A percentile compares a stretch with the other conserved stretches of the same genome.
These are phyloP conservation scores for Phytophthora melonis DNA, from an alignment of 352 stramenopile genomes.

Conservation along the genomic window DNA sequence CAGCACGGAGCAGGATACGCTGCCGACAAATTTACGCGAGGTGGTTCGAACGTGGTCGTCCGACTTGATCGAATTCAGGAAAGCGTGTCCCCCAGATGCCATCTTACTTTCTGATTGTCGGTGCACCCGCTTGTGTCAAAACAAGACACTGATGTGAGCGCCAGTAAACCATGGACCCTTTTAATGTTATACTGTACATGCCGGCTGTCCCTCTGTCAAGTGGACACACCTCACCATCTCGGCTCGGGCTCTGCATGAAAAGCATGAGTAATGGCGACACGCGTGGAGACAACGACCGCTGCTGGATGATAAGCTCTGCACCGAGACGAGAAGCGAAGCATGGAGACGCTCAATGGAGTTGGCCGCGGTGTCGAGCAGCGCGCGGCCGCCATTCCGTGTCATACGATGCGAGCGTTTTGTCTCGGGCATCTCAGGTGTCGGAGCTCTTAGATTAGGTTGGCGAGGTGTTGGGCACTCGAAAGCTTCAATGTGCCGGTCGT, in stretches of 20 bases:
- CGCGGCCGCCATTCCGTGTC: constrained; percentile 7
- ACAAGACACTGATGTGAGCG: too few relatives aligned
- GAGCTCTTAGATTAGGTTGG: constrained; percentile 1
- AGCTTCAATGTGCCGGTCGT: constrained; percentile 15
- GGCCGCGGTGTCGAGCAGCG: background rate
- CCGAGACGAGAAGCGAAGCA: background rate
- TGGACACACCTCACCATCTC: constrained; percentile 11
- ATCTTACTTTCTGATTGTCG: too few relatives aligned
- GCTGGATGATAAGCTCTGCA: constrained; percentile 1
- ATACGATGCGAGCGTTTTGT: constrained; percentile 6
- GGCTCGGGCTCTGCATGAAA: background rate
- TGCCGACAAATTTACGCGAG: too few relatives aligned
- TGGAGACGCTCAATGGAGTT: background rate
- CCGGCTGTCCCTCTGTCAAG: background rate
- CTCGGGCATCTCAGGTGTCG: constrained; percentile 13
- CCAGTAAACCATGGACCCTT: too few relatives aligned
- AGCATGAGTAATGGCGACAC: constrained; percentile 12
- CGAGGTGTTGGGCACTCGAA: background rate
- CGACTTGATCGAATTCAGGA: too few relatives aligned
- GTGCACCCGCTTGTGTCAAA: too few relatives aligned
- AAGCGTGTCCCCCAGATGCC: too few relatives aligned
- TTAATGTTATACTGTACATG: too few relatives aligned
- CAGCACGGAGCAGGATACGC: background rate
- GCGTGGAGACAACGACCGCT: constrained; percentile 8
- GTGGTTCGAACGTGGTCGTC: too few relatives aligned